Evolutionary conservation across 139 green algal species (phyloP).

Genomic region (Micractinium sp.): DNA sequence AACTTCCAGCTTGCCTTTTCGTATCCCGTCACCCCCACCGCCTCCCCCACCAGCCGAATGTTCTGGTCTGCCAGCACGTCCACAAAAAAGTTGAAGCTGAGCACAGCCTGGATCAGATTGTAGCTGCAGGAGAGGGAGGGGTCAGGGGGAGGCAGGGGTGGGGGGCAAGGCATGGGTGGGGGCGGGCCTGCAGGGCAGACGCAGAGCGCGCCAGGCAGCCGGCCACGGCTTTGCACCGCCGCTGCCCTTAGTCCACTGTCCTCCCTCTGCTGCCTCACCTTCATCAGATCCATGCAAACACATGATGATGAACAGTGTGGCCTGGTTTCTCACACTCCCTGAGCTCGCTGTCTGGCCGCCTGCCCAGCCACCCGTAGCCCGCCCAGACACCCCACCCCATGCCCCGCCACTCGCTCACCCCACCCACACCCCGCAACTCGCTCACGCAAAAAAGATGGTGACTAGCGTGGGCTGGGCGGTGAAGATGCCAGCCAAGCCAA

Average conservation of each 20-base stretch:
- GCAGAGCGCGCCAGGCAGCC: too few species aligned
- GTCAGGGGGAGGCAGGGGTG: background rate
- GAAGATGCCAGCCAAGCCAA: conserved; percentile 76
- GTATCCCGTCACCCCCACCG: conserved; percentile 57
- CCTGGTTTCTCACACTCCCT: too few species aligned
- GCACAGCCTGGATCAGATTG: conserved; percentile 75
- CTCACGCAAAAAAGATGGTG: conserved; percentile 72
- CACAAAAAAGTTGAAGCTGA: conserved; percentile 71
- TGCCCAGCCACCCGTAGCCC: background rate
- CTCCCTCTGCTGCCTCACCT: too few species aligned
- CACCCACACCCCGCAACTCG: too few species aligned
- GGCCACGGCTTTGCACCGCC: too few species aligned
- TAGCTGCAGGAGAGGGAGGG: conserved; percentile 41
- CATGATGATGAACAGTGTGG: too few species aligned
- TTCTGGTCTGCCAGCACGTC: conserved; percentile 58
- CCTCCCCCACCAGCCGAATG: conserved; percentile 54
- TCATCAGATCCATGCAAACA: too few species aligned
- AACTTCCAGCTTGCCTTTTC: conserved; percentile 48
- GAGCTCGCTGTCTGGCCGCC: background rate
- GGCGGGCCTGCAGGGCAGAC: too few species aligned
- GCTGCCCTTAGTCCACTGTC: too few species aligned
- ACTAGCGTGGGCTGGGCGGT: conserved; percentile 61
- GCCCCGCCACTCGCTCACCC: too few species aligned
- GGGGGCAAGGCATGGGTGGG: background rate
- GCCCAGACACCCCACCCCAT: too few species aligned